phyloP scores from a whole-genome alignment of 2,329 filamentous ascomycete genomes.

The Sarocladiaceae sp. region DNA sequence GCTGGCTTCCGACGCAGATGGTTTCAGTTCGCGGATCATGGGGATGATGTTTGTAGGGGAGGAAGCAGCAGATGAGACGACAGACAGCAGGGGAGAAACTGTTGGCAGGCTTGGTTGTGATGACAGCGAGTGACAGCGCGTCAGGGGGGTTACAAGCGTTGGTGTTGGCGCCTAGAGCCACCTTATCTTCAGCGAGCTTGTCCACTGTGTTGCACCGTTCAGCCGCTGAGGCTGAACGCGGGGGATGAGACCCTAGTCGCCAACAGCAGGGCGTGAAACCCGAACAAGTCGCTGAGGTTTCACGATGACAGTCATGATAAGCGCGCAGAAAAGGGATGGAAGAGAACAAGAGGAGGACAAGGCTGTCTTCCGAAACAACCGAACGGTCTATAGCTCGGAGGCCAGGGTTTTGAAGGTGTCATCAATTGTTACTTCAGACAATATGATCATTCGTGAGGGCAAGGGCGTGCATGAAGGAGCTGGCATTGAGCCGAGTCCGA shows the following conservation, averaged over 20 bases:
- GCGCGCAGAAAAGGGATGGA: background rate
- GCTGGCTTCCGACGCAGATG: background rate
- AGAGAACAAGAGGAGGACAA: background rate
- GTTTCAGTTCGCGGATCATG: constrained; percentile 9
- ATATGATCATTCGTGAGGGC: too few relatives aligned
- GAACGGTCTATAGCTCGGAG: constrained; percentile 3
- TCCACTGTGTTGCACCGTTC: too few relatives aligned
- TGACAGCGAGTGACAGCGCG: background rate
- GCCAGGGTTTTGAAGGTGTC: background rate
- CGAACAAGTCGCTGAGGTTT: constrained; percentile 2
- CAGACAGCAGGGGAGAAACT: background rate
- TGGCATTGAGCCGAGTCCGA: background rate
- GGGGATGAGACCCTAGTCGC: background rate
- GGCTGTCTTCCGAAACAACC: constrained; percentile 6
- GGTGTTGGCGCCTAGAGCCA: background rate
- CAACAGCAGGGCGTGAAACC: constrained; percentile 1
- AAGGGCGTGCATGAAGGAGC: background rate
- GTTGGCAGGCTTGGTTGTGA: background rate
- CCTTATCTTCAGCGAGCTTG: background rate
- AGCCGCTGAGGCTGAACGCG: background rate
- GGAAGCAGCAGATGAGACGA: constrained; percentile 1
- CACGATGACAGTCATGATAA: background rate
- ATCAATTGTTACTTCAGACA: background rate
- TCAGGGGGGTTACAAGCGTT: background rate
- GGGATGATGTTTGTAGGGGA: background rate